A percentile compares a stretch with the other conserved stretches of the same genome.
Evolutionary conservation across 345 rosid species (phyloP).

Genomic region (Salix purpurea): DNA sequence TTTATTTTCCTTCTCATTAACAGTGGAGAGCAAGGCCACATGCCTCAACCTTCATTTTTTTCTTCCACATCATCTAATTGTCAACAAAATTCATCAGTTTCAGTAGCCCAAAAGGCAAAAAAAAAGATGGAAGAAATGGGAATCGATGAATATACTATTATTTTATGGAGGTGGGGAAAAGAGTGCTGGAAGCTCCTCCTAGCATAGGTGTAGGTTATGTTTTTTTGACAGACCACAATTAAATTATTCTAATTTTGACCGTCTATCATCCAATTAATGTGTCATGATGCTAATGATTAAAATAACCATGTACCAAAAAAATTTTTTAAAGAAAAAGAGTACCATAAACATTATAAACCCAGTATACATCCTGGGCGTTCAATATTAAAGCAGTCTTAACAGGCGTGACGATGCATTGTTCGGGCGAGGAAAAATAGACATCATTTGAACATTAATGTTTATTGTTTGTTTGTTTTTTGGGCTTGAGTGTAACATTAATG

Average conservation of each 20-base stretch:
- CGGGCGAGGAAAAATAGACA: not conserved
- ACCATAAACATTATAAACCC: not conserved
- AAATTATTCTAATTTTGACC: no score
- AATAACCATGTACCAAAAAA: not conserved
- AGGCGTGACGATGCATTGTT: no score
- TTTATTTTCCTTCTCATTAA: not conserved
- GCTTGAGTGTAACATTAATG: no score
- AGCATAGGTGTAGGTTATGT: not conserved
- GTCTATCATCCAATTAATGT: not conserved
- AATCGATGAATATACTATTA: constrained; percentile 10
- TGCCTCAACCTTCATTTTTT: not conserved
- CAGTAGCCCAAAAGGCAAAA: constrained; percentile 10
- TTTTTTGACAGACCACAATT: not conserved
- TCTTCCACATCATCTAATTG: not conserved
- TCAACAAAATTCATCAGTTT: not conserved
- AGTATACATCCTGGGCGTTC: not conserved
- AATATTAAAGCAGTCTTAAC: no score
- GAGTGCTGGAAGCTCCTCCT: not conserved
- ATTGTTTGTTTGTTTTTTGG: not conserved
- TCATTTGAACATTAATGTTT: not conserved
- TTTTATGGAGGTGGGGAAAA: constrained; percentile 4
- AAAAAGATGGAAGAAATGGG: constrained; percentile 13
- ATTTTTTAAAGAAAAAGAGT: no score
- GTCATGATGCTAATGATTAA: not conserved
- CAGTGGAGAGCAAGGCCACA: not conserved